Base-by-base conservation (phyloP, 2,329 filamentous ascomycete genomes). In the Aspergillus brunneoviolaceus region DNA sequence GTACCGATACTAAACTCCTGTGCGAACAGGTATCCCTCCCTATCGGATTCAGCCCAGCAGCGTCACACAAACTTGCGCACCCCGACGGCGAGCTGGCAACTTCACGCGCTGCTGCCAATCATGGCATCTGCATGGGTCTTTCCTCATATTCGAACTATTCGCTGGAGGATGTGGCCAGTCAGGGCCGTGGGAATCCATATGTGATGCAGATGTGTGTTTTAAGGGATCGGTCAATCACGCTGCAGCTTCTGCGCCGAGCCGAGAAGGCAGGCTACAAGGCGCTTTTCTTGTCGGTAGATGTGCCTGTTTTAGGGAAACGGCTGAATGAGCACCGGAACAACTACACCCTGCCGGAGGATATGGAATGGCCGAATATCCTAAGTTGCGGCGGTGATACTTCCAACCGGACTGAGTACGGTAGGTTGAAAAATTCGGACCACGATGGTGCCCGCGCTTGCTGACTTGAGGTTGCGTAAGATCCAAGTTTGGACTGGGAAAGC, bases 121-220 rank as follows among this genome's bases (percentile, higher is more conserved):
- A 69, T 12, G 73, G 74, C 9, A 67, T 82, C 9, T 65, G 73
- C 60, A 82, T 82, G 80, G 78, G 73, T 6, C 70, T 83, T 14
- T 81, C 77, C 2, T 75, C 71, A 14, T 84, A 78, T 58, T 74
- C 82, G 5, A 83, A 76, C 14, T 73, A 74, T 33, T 69, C 74
- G 0, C 68, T 83, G 19, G 79, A 82, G 60, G 79, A 83, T 9
- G 82, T 85, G 0, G 70, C 74, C 2, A 68, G 72, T 0, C 71
- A 81, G 42, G 70, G 70, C 2, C 70, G 73, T 0, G 76, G 73
- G 7, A 81, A 78, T 55, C 77, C 82, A 0, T 81, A 83, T 61
- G 78, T 77, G n/a, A 82, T 86, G 70, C 84, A 87, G 67, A 72
- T 86, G 63, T 83, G 80, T 65, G 75, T 84, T 11, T 70, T 85